Evolutionary conservation across 2,329 filamentous ascomycete genomes (phyloP).

Genomic region (Lachnellula suecica): DNA sequence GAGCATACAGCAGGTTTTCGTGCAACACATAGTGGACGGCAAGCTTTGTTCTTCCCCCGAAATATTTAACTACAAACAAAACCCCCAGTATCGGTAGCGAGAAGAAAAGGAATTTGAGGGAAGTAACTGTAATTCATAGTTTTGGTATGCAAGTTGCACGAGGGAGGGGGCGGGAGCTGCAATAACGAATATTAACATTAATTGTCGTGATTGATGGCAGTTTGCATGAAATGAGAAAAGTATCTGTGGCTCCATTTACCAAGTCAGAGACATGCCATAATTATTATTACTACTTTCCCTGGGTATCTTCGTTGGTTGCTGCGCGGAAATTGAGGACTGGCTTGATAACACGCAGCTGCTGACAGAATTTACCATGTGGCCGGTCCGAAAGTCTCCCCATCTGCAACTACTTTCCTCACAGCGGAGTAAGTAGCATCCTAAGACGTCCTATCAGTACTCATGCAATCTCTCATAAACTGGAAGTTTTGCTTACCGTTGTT

Average conservation of each 20-base stretch:
- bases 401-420: conserved; percentile 49
- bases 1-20: not conserved
- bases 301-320: too few species aligned
- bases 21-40: too few species aligned
- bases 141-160: not conserved
- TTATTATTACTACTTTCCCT: too few species aligned
- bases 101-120: too few species aligned
- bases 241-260: too few species aligned
- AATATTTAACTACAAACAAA: too few species aligned
- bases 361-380: conserved; percentile 40
- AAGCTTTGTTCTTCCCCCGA: too few species aligned
- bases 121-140: too few species aligned
- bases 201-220: not conserved
- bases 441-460: not conserved
- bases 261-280: too few species aligned
- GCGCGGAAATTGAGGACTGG: too few species aligned
- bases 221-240: too few species aligned
- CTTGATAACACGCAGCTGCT: not conserved
- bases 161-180: not conserved
- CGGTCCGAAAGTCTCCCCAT: conserved; percentile 63
- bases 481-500: conserved; percentile 49
- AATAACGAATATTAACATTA: not conserved
- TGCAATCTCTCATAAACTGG: not conserved
- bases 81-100: too few species aligned
- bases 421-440: conserved; percentile 39